phyloP scores from a whole-genome alignment of 179 eudicot genomes.

The Sideroxylon spinosum region DNA sequence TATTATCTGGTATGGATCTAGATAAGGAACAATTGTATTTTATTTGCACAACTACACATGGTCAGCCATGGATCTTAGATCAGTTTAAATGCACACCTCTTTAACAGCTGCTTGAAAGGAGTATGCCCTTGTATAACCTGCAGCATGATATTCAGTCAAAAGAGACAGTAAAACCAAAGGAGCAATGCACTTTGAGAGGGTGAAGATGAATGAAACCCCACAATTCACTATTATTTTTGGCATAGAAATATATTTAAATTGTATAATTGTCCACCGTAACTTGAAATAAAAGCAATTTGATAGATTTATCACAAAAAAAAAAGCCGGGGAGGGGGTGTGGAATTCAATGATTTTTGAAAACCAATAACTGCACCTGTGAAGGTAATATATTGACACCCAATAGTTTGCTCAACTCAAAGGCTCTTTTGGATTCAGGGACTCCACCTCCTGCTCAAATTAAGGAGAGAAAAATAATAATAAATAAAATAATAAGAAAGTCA shows the following conservation, averaged over 20 bases:
- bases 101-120: conserved; percentile 66
- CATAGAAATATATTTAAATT: not conserved
- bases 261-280: not conserved
- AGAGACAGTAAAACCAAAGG: not conserved
- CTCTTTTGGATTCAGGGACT: conserved; percentile 80
- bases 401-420: conserved; percentile 53
- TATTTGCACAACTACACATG: conserved; percentile 2
- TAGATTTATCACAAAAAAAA: not conserved
- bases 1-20: not conserved
- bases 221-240: not conserved
- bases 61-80: conserved; percentile 3
- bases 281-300: not conserved
- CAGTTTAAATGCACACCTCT: conserved; percentile 33
- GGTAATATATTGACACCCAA: conserved; percentile 58
- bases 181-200: not conserved
- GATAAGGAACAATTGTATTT: not conserved
- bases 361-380: conserved; percentile 51
- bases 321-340: not conserved
- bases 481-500: not conserved
- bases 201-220: not conserved
- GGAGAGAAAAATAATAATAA: not conserved
- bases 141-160: conserved; percentile 18
- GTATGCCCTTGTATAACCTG: conserved; percentile 97
- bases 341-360: not conserved
- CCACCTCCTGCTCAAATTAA: conserved; percentile 65